Conservation (phyloP, 78 protist genomes). For the Emiliania huxleyi region DNA sequence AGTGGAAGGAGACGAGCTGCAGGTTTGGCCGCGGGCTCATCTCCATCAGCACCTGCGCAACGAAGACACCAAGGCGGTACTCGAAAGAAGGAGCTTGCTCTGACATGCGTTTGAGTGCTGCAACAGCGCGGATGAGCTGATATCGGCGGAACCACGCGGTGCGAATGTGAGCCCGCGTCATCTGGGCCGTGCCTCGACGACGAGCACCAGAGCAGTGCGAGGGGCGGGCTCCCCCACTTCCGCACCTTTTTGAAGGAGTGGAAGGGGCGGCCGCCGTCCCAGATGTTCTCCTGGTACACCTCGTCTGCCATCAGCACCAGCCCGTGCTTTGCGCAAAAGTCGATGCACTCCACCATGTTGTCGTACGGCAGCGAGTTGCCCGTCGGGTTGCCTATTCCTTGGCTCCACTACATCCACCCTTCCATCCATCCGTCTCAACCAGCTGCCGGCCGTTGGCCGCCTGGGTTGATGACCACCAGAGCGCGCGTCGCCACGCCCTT, state of each 20-base stretch:
- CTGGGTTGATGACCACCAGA: constrained; percentile 97
- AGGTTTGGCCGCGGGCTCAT: background rate
- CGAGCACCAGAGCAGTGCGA: too few relatives aligned
- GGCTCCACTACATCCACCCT: too few relatives aligned
- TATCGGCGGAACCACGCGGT: too few relatives aligned
- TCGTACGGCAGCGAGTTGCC: constrained; percentile 78
- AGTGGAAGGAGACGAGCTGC: constrained; percentile 92
- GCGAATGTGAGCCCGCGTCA: too few relatives aligned
- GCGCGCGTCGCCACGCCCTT: background rate
- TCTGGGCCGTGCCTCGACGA: too few relatives aligned
- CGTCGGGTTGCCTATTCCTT: constrained; percentile 99
- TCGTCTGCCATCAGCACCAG: constrained; percentile 46
- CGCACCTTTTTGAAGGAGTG: constrained; percentile 84
- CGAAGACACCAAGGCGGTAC: background rate
- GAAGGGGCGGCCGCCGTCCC: constrained; percentile 71
- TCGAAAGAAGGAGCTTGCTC: background rate
- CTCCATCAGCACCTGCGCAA: background rate
- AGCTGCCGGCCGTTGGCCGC: too few relatives aligned
- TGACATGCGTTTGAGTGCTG: too few relatives aligned
- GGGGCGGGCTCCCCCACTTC: too few relatives aligned
- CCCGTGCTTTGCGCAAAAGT: background rate
- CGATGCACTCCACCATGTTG: background rate
- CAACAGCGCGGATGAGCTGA: too few relatives aligned
- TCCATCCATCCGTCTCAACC: too few relatives aligned
- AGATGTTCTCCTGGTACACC: constrained; percentile 94